These are phyloP conservation scores for Ophiostoma angusticollis DNA, from an alignment of 2,329 filamentous ascomycete species.

Conservation along the genomic window DNA sequence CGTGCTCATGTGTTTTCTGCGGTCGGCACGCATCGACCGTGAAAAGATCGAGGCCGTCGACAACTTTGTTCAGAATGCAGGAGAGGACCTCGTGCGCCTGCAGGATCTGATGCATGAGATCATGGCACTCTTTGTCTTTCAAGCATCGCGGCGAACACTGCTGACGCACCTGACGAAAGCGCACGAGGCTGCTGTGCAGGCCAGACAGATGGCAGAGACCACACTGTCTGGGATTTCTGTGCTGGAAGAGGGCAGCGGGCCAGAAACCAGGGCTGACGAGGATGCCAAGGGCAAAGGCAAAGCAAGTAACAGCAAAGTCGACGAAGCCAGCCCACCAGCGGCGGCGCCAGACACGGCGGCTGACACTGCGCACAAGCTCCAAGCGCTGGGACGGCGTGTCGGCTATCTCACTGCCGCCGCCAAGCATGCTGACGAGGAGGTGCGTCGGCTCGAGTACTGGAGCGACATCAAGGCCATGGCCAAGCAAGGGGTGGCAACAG, in stretches of 20 bases:
- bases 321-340: conserved; percentile 1
- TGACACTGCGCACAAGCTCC: not conserved
- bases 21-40: conserved; percentile 62
- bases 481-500: conserved; percentile 33
- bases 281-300: not conserved
- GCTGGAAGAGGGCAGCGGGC: not conserved
- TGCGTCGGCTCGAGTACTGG: conserved; percentile 75
- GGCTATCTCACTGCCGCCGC: conserved; percentile 62
- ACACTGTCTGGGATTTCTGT: too few relatives aligned
- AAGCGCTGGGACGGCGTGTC: conserved; percentile 29
- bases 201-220: conserved; percentile 7
- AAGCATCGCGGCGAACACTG: conserved; percentile 69
- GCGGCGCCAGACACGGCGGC: not conserved
- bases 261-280: not conserved
- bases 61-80: conserved; percentile 66
- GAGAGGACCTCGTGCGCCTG: conserved; percentile 62
- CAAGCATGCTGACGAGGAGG: conserved; percentile 65
- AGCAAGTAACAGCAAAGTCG: not conserved
- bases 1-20: conserved; percentile 55
- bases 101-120: conserved; percentile 69
- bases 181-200: conserved; percentile 37
- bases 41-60: conserved; percentile 77
- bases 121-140: conserved; percentile 79
- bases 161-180: conserved; percentile 56
- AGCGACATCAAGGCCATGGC: conserved; percentile 66